phyloP scores from a whole-genome alignment of 169 alveolate genomes.

The Plasmodium inui region DNA sequence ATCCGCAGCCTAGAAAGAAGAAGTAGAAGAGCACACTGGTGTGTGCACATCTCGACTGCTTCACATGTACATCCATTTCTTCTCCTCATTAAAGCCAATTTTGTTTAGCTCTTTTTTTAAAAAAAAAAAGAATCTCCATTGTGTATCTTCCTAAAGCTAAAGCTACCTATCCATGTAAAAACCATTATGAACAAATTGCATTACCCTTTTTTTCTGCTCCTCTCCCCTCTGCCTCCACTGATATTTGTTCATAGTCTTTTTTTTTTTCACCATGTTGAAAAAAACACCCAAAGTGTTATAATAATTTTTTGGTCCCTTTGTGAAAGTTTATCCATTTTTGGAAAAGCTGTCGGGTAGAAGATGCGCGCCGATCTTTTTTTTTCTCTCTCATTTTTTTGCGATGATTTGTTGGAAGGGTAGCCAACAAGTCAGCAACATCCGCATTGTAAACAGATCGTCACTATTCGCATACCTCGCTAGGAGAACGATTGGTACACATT shows the following conservation, averaged over 20 bases:
- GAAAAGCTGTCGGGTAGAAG: background rate
- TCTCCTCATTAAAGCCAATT: background rate
- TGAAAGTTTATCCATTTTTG: background rate
- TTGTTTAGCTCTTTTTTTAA: background rate
- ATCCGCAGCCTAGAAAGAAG: background rate
- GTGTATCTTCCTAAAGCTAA: background rate
- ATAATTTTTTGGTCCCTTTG: constrained; percentile 10
- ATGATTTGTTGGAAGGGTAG: background rate
- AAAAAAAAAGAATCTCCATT: background rate
- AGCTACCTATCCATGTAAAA: constrained; percentile 1
- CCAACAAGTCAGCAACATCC: background rate
- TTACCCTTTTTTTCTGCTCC: background rate
- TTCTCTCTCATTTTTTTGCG: background rate
- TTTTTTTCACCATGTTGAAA: background rate
- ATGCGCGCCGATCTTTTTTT: background rate
- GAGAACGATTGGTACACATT: background rate
- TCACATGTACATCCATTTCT: background rate
- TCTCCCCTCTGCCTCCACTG: background rate
- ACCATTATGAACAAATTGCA: background rate
- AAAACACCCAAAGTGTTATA: background rate
- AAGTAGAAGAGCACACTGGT: background rate
- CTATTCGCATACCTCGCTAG: background rate
- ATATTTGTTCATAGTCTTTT: background rate
- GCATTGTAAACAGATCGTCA: background rate
- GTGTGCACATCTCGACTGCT: background rate